These are phyloP conservation scores for Aspergillus ochraceoroseus DNA, from an alignment of 2,329 filamentous ascomycete species.

Conservation along the genomic window DNA sequence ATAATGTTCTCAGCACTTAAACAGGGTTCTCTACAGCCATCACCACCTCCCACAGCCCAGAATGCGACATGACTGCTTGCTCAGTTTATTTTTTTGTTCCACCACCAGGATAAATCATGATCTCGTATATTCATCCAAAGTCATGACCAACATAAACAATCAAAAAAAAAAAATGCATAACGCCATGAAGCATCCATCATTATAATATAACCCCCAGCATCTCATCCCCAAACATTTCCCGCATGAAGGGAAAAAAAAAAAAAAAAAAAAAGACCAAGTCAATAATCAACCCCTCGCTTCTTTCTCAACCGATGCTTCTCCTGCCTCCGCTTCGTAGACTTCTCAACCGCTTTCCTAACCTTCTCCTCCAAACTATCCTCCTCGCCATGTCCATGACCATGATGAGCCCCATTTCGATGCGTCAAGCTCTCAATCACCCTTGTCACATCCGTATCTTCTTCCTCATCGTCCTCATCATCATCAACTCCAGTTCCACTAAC, in stretches of 20 bases:
- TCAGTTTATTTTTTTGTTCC: no score
- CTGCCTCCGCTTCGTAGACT: conserved; percentile 26
- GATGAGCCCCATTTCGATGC: not conserved
- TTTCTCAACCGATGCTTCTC: conserved; percentile 18
- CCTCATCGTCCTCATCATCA: conserved; percentile 49
- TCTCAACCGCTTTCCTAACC: conserved; percentile 31
- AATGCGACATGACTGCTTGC: no score
- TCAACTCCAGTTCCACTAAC: conserved; percentile 40
- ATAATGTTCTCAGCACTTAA: no score
- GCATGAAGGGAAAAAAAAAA: not conserved
- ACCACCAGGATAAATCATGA: no score
- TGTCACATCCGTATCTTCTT: not conserved
- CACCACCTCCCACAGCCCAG: no score
- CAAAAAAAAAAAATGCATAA: no score
- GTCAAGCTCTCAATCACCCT: not conserved
- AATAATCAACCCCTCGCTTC: conserved; percentile 11
- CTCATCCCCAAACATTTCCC: not conserved
- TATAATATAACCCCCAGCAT: no score
- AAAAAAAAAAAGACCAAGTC: conserved; percentile 1
- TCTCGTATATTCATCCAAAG: no score
- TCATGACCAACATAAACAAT: no score
- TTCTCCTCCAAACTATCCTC: conserved; percentile 34
- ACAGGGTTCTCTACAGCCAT: no score
- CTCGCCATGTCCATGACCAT: conserved; percentile 17
- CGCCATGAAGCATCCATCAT: no score